Base-by-base conservation (phyloP, 345 rosid species). In the Aquilaria malaccensis region DNA sequence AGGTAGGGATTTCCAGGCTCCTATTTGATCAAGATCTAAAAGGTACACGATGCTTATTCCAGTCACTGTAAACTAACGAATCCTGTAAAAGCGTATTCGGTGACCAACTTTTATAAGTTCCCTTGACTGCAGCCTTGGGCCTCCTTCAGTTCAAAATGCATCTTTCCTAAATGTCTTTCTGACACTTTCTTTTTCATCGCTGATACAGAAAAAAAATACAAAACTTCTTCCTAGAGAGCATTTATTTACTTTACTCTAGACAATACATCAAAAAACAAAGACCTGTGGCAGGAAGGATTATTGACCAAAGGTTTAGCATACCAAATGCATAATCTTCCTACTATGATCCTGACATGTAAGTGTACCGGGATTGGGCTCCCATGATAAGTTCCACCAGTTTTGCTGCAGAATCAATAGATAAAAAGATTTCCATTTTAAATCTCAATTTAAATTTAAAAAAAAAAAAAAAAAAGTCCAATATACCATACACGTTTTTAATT, bases 281-380 rank as follows among this genome's bases (percentile, higher is more conserved):
- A 59, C 64, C 22, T 9, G 43, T 12, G 49, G 37, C 45, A 6
- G 13, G 9, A 58, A 33, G 4, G 37, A 32, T 41, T 51, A 30
- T 50, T 22, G 14, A 3, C 52, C 4, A 50, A 50, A 1, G 14
- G 13, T 49, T 50, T 50, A 49, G 55, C 71, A 30, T 50, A 55
- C 15, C 49, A 33, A 33, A 31, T 15, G 30, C 2, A 50, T 50
- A 32, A 63, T 33, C 9, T 59, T 13, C 49, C 30, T 67, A 62
- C 82, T 72, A 91, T 1, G 99, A 91, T 63, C 97, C 97, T 1
- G 98, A 91, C 85, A 85, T 86, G 85, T 88, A 95, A 1, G 95
- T 85, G 75, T 86, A 91, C 58, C 95, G 87, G 37, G 96, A 78
- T 69, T 91, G 98, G 56, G 95, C 95, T 59, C 97, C 98, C n/a